Conservation (phyloP, 225 moss, liverwort and hornwort species). For the Sphagnum tenellum region DNA sequence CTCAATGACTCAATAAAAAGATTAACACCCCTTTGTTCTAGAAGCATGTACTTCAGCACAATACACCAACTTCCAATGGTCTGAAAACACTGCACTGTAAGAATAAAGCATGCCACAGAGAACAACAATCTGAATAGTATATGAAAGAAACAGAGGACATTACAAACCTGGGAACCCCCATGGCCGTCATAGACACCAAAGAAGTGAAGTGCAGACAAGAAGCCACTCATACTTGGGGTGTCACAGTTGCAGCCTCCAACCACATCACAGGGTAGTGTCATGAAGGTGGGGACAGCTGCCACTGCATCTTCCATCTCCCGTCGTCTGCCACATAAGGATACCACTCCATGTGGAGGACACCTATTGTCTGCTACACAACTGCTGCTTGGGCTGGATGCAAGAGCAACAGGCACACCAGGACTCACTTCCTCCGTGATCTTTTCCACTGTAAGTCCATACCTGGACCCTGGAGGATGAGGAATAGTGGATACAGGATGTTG, state of each 20-base stretch:
- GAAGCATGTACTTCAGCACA: no score
- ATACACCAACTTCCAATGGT: no score
- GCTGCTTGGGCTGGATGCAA: slow-evolving; percentile 12
- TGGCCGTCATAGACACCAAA: slow-evolving; percentile 96
- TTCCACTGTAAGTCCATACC: slow-evolving; percentile 31
- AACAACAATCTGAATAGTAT: no score
- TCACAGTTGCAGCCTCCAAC: slow-evolving; percentile 35
- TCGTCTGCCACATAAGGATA: slow-evolving; percentile 46
- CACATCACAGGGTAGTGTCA: slow-evolving; percentile 31
- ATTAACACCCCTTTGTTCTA: no score
- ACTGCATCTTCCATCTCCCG: slow-evolving; percentile 64
- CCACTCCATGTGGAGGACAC: slow-evolving; percentile 44
- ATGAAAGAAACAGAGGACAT: no score
- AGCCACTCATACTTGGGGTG: slow-evolving; percentile 7
- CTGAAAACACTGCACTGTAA: no score
- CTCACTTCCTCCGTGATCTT: slow-evolving; percentile 14
- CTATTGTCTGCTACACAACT: slow-evolving; percentile 21
- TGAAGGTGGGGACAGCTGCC: slow-evolving; percentile 32
- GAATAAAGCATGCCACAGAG: no score
- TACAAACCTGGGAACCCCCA: slow-evolving; percentile 77
- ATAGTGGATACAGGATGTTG: slow-evolving; percentile 1
- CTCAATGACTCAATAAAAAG: no score
- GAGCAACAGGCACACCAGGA: slow-evolving; percentile 12
- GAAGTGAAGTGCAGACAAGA: slow-evolving; percentile 42
- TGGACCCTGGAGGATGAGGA: slow-evolving; percentile 3